Percentiles rank a stretch among this genome's conserved stretches.
phyloP scores from a whole-genome alignment of 2,329 filamentous ascomycete genomes.

The Akanthomyces uredinophilus region DNA sequence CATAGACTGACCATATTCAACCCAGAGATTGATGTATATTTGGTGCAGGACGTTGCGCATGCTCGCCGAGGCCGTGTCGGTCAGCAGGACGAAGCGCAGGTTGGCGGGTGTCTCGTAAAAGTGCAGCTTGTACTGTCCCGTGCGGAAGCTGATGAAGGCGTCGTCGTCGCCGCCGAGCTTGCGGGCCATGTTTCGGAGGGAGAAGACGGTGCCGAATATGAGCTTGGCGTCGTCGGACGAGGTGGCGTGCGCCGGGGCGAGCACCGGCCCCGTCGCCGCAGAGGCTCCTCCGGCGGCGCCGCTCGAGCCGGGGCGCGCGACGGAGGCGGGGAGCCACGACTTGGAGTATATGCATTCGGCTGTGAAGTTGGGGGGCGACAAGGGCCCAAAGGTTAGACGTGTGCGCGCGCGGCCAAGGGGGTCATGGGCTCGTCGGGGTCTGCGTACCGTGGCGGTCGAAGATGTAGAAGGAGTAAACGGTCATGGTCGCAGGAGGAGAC shows the following conservation, averaged over 20 bases:
- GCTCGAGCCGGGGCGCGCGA: conserved; percentile 31
- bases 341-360: conserved; percentile 97
- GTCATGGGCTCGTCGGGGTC: neutral
- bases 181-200: conserved; percentile 90
- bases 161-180: conserved; percentile 93
- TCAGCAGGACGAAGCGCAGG: conserved; percentile 94
- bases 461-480: conserved; percentile 96
- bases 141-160: conserved; percentile 90
- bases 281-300: conserved; percentile 16
- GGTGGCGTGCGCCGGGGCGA: conserved; percentile 25
- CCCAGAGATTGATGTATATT: conserved; percentile 97
- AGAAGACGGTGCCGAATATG: conserved; percentile 95
- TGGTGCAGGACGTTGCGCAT: conserved; percentile 94
- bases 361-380: conserved; percentile 34
- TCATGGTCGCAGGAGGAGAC: conserved; percentile 56
- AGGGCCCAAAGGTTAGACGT: neutral
- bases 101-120: conserved; percentile 98
- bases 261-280: conserved; percentile 13
- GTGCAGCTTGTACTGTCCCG: conserved; percentile 93
- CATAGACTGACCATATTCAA: conserved; percentile 71
- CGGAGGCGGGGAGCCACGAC: conserved; percentile 64
- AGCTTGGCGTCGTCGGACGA: conserved; percentile 85
- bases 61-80: conserved; percentile 80
- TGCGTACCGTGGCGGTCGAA: conserved; percentile 92
- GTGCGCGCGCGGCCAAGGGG: neutral